These are phyloP conservation scores for Begonia masoniana DNA, from an alignment of 306 rosid genomes.

Conservation along the genomic window DNA sequence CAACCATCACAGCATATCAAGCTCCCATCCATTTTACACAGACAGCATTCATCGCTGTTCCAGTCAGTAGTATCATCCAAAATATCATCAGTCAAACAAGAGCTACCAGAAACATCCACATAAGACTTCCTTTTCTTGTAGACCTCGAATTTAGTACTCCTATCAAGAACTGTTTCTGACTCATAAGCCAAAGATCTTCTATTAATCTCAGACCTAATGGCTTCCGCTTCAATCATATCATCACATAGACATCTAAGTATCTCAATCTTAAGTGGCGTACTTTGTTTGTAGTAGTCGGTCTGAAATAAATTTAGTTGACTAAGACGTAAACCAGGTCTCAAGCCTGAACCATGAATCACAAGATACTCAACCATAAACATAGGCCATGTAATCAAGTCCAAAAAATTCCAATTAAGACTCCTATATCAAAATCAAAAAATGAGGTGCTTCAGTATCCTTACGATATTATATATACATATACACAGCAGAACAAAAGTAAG, in stretches of 20 bases:
- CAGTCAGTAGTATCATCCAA: slow-evolving; percentile 55
- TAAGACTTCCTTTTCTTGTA: slow-evolving; percentile 52
- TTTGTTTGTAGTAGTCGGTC: slow-evolving; percentile 62
- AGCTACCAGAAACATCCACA: slow-evolving; percentile 36
- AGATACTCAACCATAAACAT: slow-evolving; percentile 82
- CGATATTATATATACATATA: slow-evolving; percentile 1
- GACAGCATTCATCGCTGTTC: slow-evolving; percentile 95
- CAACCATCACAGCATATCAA: slow-evolving; percentile 99
- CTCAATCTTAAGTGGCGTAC: slow-evolving; percentile 55
- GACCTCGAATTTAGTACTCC: slow-evolving; percentile 37
- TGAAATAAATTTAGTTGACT: slow-evolving; percentile 33
- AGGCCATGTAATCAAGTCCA: slow-evolving; percentile 92
- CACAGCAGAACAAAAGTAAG: slow-evolving; percentile 9
- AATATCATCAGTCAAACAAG: slow-evolving; percentile 39
- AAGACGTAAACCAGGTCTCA: slow-evolving; percentile 47
- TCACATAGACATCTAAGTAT: slow-evolving; percentile 80
- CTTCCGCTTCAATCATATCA: slow-evolving; percentile 85
- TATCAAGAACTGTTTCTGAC: slow-evolving; percentile 46
- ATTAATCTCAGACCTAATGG: slow-evolving; percentile 76
- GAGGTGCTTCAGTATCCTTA: slow-evolving; percentile 5
- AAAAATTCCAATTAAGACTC: slow-evolving; percentile 88
- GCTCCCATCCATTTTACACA: slow-evolving; percentile 96
- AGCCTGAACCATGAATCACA: slow-evolving; percentile 54
- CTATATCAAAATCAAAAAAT: slow-evolving; percentile 31
- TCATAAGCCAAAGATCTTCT: slow-evolving; percentile 70